These are phyloP conservation scores for Neurospora discreta DNA, from an alignment of 495 filamentous ascomycete genomes.

Conservation along the genomic window DNA sequence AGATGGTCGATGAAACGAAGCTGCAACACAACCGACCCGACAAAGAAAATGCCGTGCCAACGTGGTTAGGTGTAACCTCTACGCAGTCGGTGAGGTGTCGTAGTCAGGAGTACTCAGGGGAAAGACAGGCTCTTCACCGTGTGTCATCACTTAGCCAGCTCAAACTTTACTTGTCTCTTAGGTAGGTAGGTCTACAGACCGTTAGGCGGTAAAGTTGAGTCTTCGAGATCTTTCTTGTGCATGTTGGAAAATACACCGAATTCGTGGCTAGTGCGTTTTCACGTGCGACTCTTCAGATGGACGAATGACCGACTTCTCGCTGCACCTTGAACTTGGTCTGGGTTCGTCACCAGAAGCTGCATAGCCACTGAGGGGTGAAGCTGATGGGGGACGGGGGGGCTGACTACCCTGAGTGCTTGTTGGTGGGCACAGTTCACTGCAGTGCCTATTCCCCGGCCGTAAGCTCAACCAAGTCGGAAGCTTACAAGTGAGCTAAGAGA, in stretches of 20 bases:
- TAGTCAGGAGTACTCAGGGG: background rate
- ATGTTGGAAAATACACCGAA: background rate
- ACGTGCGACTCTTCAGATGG: background rate
- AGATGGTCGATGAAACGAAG: slow-evolving; percentile 20
- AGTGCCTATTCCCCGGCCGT: background rate
- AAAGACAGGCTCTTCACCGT: background rate
- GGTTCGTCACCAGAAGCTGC: background rate
- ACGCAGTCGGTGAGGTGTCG: background rate
- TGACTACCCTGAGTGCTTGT: background rate
- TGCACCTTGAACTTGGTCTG: background rate
- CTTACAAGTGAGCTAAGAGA: background rate
- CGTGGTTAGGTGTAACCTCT: background rate
- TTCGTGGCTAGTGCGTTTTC: background rate
- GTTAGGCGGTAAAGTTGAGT: background rate
- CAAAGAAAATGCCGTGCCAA: background rate
- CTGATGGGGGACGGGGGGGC: background rate
- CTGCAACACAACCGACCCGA: slow-evolving; percentile 11
- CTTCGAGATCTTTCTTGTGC: background rate
- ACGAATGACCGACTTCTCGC: background rate
- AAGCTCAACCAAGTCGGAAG: background rate
- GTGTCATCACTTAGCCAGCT: background rate
- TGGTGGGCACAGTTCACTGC: background rate
- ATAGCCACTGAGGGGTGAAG: background rate
- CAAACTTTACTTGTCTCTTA: background rate
- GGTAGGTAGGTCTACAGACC: background rate